phyloP scores from a whole-genome alignment of 306 rosid genomes.

The Boehmeria nivea region DNA sequence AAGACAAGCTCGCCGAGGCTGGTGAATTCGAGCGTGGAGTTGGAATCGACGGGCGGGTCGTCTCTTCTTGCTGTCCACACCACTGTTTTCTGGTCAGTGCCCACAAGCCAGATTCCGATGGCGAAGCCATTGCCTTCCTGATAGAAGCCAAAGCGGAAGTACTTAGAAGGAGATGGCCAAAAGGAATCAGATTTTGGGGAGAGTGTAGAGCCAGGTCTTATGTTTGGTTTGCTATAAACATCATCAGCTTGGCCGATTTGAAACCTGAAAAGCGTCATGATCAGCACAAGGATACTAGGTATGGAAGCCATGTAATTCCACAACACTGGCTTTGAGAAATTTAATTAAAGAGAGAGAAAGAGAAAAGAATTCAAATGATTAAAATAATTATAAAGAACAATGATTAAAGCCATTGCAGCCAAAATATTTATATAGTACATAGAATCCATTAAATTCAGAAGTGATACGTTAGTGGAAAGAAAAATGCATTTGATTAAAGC shows the following conservation, averaged over 20 bases:
- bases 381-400: no score
- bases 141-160: conserved; percentile 6
- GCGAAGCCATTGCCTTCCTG: neutral
- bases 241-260: neutral
- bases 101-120: conserved; percentile 12
- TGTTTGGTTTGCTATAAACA: no score
- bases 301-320: conserved; percentile 4
- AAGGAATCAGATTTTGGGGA: neutral
- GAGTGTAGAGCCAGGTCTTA: neutral
- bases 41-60: neutral
- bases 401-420: no score
- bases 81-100: neutral
- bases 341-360: no score
- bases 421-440: no score
- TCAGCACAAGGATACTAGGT: neutral
- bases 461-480: no score
- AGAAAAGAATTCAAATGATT: no score
- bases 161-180: neutral
- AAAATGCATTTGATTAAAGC: no score
- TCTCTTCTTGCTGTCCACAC: conserved; percentile 25
- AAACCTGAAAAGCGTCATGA: no score
- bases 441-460: no score
- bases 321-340: no score
- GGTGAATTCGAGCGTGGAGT: conserved; percentile 7
- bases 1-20: neutral